phyloP scores from a whole-genome alignment of 805 yeast genomes.

The Candida khao-thaluensis region DNA sequence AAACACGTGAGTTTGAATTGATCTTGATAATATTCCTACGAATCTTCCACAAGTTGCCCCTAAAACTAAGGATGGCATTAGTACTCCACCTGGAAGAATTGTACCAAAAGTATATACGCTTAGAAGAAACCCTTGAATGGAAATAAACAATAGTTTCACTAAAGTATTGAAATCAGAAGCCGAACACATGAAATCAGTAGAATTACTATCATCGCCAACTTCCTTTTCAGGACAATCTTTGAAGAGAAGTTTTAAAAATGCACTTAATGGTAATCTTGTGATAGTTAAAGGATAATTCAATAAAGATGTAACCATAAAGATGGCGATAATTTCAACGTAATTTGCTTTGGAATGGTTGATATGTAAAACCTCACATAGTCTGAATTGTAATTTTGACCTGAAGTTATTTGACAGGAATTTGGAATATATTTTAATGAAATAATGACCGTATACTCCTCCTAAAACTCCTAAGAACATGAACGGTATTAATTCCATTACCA shows the following conservation, averaged over 20 bases:
- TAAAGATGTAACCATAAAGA: conserved; percentile 52
- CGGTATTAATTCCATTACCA: conserved; percentile 66
- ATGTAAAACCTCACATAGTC: conserved; percentile 22
- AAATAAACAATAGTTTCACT: conserved; percentile 35
- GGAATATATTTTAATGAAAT: conserved; percentile 49
- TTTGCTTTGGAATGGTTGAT: conserved; percentile 21
- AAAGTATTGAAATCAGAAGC: conserved; percentile 24
- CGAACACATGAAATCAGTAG: conserved; percentile 37
- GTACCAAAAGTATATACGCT: conserved; percentile 70
- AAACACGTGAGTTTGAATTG: conserved; percentile 41
- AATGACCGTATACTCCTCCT: conserved; percentile 68
- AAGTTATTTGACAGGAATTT: conserved; percentile 25
- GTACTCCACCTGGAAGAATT: conserved; percentile 64
- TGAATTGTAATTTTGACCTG: conserved; percentile 28
- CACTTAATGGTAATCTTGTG: conserved; percentile 53
- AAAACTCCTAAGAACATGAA: conserved; percentile 66
- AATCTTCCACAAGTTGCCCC: conserved; percentile 63
- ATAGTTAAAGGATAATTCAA: conserved; percentile 56
- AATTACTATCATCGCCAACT: conserved; percentile 16
- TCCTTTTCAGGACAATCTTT: conserved; percentile 55
- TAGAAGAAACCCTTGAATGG: conserved; percentile 54
- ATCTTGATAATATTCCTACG: conserved; percentile 51
- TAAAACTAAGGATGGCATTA: conserved; percentile 61
- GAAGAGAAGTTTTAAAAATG: conserved; percentile 59
- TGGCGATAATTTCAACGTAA: conserved; percentile 47